These are phyloP conservation scores for Bjerkandera adusta DNA, from an alignment of 1,284 basidiomycete species.

Conservation along the genomic window DNA sequence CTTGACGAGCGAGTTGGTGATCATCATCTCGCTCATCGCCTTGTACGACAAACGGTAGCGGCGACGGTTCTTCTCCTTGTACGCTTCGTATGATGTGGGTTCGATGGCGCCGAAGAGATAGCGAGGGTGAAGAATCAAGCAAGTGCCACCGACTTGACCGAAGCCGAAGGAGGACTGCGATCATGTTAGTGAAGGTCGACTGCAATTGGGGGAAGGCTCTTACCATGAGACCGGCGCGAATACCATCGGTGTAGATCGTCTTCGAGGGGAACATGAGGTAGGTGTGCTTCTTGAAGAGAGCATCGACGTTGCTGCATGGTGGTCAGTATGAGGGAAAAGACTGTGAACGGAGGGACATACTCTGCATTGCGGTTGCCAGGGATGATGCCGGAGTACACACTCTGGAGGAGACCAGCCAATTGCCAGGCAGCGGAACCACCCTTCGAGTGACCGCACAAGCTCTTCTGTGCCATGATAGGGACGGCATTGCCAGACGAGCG, in stretches of 20 bases:
- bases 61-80: conserved; percentile 67
- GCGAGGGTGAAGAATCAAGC: conserved; percentile 87
- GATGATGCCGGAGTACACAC: conserved; percentile 82
- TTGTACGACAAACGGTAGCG: conserved; percentile 84
- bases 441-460: conserved; percentile 93
- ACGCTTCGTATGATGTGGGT: conserved; percentile 70
- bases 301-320: conserved; percentile 80
- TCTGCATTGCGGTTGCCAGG: conserved; percentile 98
- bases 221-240: conserved; percentile 88
- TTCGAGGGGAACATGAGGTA: conserved; percentile 97
- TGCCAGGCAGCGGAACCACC: conserved; percentile 98
- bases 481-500: conserved; percentile 94
- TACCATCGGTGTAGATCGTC: conserved; percentile 90
- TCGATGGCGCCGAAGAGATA: conserved; percentile 87
- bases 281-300: conserved; percentile 87
- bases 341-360: conserved; percentile 42
- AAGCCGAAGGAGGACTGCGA: conserved; percentile 93
- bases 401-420: conserved; percentile 90
- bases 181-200: conserved; percentile 4
- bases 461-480: conserved; percentile 97
- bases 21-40: conserved; percentile 94
- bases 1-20: conserved; percentile 88
- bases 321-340: conserved; percentile 17
- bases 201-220: conserved; percentile 20
- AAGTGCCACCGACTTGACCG: conserved; percentile 97